These are phyloP conservation scores for Fragaria vesca DNA, from an alignment of 306 rosid species.

Conservation along the genomic window DNA sequence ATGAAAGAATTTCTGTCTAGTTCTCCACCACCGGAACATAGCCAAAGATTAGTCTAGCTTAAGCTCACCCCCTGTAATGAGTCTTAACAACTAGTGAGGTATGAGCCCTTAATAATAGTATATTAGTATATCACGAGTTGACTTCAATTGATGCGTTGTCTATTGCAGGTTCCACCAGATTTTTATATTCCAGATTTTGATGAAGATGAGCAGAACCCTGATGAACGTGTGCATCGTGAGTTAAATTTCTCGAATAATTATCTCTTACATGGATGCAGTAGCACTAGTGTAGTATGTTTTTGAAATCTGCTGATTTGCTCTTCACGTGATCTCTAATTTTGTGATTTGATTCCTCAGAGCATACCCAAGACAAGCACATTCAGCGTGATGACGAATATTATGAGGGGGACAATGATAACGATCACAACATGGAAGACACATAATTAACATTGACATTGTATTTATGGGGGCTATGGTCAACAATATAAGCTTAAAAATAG, in stretches of 20 bases:
- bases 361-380: constrained; percentile 86
- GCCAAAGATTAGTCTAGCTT: not conserved
- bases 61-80: not conserved
- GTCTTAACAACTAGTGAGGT: not conserved
- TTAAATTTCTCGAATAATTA: not conserved
- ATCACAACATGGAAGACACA: constrained; percentile 71
- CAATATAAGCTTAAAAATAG: constrained; percentile 43
- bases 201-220: constrained; percentile 94
- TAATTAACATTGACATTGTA: constrained; percentile 14
- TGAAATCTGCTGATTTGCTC: not conserved
- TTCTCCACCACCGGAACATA: not conserved
- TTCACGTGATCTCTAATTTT: not conserved
- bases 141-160: constrained; percentile 10
- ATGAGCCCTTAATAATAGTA: not conserved
- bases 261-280: not conserved
- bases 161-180: constrained; percentile 90
- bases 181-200: constrained; percentile 88
- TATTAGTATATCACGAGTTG: not conserved
- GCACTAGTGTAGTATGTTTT: not conserved
- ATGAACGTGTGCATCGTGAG: constrained; percentile 94
- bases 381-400: constrained; percentile 94
- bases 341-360: constrained; percentile 46
- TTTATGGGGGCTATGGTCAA: not conserved
- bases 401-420: constrained; percentile 88
- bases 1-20: not conserved